Percentiles rank a stretch among this genome's conserved stretches.
phyloP scores from a whole-genome alignment of 2,329 filamentous ascomycete genomes.

The Monilinia fructigena region DNA sequence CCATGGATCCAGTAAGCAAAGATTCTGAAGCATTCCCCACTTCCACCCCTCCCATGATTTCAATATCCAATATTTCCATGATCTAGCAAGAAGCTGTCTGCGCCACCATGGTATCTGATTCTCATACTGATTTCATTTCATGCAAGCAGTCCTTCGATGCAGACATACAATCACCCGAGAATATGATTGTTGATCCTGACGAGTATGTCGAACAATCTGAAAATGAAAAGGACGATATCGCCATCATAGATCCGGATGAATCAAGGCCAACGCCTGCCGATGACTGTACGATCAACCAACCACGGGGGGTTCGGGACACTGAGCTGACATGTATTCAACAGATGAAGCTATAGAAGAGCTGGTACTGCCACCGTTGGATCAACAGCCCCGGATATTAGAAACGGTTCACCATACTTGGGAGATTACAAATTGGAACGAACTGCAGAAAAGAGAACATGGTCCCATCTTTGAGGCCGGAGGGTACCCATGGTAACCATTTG shows the following conservation, averaged over 20 bases:
- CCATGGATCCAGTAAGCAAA: slow-evolving; percentile 28
- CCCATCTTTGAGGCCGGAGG: slow-evolving; percentile 84
- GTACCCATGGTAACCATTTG: slow-evolving; percentile 68
- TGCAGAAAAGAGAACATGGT: slow-evolving; percentile 80
- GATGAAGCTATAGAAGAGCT: slow-evolving; percentile 83
- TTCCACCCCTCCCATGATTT: slow-evolving; percentile 13
- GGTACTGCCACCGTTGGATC: slow-evolving; percentile 67
- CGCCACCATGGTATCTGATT: slow-evolving; percentile 7
- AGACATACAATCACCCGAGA: slow-evolving; percentile 38
- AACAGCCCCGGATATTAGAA: slow-evolving; percentile 76
- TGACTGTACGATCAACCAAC: slow-evolving; percentile 40
- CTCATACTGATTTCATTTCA: slow-evolving; percentile 5
- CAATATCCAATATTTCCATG: background rate
- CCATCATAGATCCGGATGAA: slow-evolving; percentile 43
- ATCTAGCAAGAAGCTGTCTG: background rate
- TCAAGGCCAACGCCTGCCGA: slow-evolving; percentile 38
- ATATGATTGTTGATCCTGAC: slow-evolving; percentile 39
- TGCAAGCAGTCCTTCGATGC: slow-evolving; percentile 33
- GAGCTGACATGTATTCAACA: slow-evolving; percentile 42
- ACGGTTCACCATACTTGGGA: slow-evolving; percentile 82
- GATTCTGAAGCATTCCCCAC: slow-evolving; percentile 20
- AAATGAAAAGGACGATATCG: slow-evolving; percentile 44
- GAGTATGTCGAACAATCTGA: slow-evolving; percentile 36
- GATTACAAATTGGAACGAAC: slow-evolving; percentile 75
- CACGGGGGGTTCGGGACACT: background rate